Evolutionary conservation across 1,284 basidiomycete species (phyloP).

Genomic region (Ceratobasidium papillatum): DNA sequence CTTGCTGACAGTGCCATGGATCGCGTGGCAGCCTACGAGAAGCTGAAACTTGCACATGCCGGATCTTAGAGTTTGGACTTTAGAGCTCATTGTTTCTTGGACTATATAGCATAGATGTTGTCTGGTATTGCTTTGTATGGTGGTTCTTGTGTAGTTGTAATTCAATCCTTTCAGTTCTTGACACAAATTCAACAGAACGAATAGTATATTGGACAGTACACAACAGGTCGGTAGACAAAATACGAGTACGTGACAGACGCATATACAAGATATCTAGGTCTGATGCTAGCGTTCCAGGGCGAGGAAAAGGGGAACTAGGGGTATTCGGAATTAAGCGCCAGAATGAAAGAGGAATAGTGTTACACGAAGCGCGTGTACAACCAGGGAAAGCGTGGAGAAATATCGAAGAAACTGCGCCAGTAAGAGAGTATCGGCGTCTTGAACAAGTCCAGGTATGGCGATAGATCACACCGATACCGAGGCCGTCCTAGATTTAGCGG

Average conservation of each 20-base stretch:
- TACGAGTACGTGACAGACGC: neutral
- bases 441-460: neutral
- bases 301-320: neutral
- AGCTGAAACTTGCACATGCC: neutral
- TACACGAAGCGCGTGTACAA: slow-evolving; percentile 24
- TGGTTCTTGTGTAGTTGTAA: slow-evolving; percentile 13
- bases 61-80: neutral
- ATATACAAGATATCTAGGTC: slow-evolving; percentile 38
- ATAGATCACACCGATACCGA: neutral
- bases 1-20: slow-evolving; percentile 52
- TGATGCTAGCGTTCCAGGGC: slow-evolving; percentile 13
- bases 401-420: slow-evolving; percentile 21
- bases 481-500: slow-evolving; percentile 14
- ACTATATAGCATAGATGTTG: neutral
- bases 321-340: slow-evolving; percentile 23
- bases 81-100: neutral
- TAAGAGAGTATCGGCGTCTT: slow-evolving; percentile 10
- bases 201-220: slow-evolving; percentile 35
- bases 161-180: neutral
- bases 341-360: neutral
- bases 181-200: slow-evolving; percentile 31
- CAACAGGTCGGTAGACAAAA: neutral
- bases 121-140: neutral
- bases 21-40: slow-evolving; percentile 45
- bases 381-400: slow-evolving; percentile 2